Evolutionary conservation across 2,329 filamentous ascomycete species (phyloP).

Genomic region (Nothophaeocryptopus gaeumannii): DNA sequence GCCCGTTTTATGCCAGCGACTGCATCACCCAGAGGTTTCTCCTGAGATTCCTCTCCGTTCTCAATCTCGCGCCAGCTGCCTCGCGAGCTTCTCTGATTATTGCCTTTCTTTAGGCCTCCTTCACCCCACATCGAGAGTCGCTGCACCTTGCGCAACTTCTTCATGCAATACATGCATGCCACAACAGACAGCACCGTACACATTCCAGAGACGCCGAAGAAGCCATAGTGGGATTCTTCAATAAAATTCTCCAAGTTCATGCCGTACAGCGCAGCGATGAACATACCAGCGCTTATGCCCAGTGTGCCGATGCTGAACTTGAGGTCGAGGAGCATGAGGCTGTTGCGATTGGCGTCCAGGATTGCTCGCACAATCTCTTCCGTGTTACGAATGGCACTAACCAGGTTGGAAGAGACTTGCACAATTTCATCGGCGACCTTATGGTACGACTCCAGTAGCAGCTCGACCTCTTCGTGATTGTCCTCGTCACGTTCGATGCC

Average conservation of each 20-base stretch:
- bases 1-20: constrained; percentile 29
- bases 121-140: constrained; percentile 81
- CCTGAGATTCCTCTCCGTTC: constrained; percentile 1
- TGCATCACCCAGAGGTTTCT: constrained; percentile 26
- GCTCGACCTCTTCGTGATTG: constrained; percentile 94
- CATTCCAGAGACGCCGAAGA: constrained; percentile 67
- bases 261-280: constrained; percentile 96
- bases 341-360: constrained; percentile 94
- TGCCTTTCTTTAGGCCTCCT: constrained; percentile 36
- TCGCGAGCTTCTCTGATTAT: constrained; percentile 24
- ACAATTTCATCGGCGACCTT: constrained; percentile 98
- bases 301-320: constrained; percentile 95
- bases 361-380: constrained; percentile 98
- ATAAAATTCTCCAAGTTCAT: constrained; percentile 99
- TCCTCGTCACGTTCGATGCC: constrained; percentile 72
- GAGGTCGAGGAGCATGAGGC: constrained; percentile 93
- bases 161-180: constrained; percentile 79
- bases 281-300: constrained; percentile 90
- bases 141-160: constrained; percentile 80
- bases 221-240: constrained; percentile 87
- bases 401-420: constrained; percentile 87
- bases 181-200: constrained; percentile 71
- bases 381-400: constrained; percentile 93
- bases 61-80: constrained; percentile 33
- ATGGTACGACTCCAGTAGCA: constrained; percentile 94